Base-by-base conservation (phyloP, 2,329 filamentous ascomycete genomes). In the Coleophoma eucalyptorum region DNA sequence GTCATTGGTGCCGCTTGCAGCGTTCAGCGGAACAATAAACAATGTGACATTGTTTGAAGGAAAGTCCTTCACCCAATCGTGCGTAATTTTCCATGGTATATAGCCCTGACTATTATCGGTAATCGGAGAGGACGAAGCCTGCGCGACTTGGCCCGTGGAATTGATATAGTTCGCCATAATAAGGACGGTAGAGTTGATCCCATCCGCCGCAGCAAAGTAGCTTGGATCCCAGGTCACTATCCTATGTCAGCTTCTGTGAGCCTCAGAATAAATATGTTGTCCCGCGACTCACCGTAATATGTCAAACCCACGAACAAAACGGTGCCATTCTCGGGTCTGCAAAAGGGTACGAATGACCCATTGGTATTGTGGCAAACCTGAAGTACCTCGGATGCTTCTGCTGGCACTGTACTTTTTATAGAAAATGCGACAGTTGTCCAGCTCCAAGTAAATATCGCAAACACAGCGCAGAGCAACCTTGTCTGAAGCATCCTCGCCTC, bases 141-240 rank as follows among this genome's bases (percentile, higher is more conserved):
- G 56, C n/a, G 51, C 44, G 1, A 62, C 62, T 8, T 57, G 56
- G 4, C 49, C 54, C 2, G 60, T 58, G 5, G 55, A 42, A 50
- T 65, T 64, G 4, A 62, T 49, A 38, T 62, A 65, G 44, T 65
- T 63, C 18, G 54, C 63, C 21, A 59, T 52, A 21, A 65, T 43
- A 5, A 60, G 45, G n/a, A 64, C 51, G 2, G 58, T 57, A 4
- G 52, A 48, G 37, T 65, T 65, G 11, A 31, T 21, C 1, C 20
- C 18, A n/a, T 44, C 11, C 38, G 55, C 57, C 16, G 48, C 31
- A 6, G 55, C 31, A 34, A 61, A 61, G 46, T 53, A 63, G 18
- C 45, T 54, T 4, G 56, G 53, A 37, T 65, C 62, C 63, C 63
- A 65, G 8, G 62, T 65, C 26, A 65, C 62, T 65, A n/a, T 8